These are phyloP conservation scores for Raphanus hybrid DNA, from an alignment of 441 rosid genomes.

Conservation along the genomic window DNA sequence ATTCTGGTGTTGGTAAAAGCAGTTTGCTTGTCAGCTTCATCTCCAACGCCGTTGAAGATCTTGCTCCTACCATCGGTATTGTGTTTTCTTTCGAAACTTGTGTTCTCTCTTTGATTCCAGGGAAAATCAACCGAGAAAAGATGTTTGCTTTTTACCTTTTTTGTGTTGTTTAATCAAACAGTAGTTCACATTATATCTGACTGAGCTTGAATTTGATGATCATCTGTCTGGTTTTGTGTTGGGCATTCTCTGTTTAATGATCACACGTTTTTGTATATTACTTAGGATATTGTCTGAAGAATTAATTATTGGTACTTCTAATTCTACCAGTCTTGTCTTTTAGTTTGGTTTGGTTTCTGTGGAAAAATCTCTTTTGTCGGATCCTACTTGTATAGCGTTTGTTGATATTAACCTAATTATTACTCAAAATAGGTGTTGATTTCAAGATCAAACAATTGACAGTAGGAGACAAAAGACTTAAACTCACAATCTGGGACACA, in stretches of 20 bases:
- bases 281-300: not conserved
- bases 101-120: slow-evolving; percentile 8
- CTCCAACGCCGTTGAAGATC: slow-evolving; percentile 58
- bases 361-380: slow-evolving; percentile 13
- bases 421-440: slow-evolving; percentile 65
- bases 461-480: slow-evolving; percentile 77
- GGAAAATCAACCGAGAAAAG: no score
- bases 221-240: not conserved
- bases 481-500: slow-evolving; percentile 96
- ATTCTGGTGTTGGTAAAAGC: slow-evolving; percentile 73
- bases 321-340: not conserved
- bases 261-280: not conserved
- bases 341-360: slow-evolving; percentile 8
- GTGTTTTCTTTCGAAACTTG: not conserved
- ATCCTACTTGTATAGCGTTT: slow-evolving; percentile 8
- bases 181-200: slow-evolving; percentile 3
- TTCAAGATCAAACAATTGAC: slow-evolving; percentile 83
- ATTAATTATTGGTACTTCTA: not conserved
- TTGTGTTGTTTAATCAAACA: slow-evolving; percentile 24
- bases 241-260: not conserved
- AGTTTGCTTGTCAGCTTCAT: slow-evolving; percentile 73
- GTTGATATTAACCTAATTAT: not conserved
- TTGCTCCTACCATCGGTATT: slow-evolving; percentile 68
- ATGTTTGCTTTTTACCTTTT: not conserved
- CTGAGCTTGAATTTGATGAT: slow-evolving; percentile 13